Conservation (phyloP, 371 early-diverging fungal species). For the Funneliformis caledonium region DNA sequence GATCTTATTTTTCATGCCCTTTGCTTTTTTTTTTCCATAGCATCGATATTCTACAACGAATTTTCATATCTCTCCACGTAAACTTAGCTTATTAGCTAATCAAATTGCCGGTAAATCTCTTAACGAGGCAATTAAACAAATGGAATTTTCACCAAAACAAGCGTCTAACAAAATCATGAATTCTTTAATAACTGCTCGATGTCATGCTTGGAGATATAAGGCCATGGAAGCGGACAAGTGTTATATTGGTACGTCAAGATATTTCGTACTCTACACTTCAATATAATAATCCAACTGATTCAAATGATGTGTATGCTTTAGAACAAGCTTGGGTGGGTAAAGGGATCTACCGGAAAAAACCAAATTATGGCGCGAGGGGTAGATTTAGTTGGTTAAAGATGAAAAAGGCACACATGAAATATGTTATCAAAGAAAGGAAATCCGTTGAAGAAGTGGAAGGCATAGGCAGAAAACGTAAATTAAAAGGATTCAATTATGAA, state of each 20-base stretch:
- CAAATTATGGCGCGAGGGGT: constrained; percentile 81
- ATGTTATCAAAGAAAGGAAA: constrained; percentile 69
- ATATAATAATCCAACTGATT: background rate
- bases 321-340: constrained; percentile 91
- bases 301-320: constrained; percentile 41
- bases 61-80: constrained; percentile 78
- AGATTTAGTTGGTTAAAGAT: constrained; percentile 80
- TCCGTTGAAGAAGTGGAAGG: constrained; percentile 45
- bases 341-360: constrained; percentile 71
- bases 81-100: constrained; percentile 85
- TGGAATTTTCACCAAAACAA: constrained; percentile 84
- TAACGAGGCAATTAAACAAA: constrained; percentile 83
- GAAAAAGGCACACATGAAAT: constrained; percentile 84
- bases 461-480: constrained; percentile 60
- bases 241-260: constrained; percentile 51
- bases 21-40: constrained; percentile 46
- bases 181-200: constrained; percentile 74
- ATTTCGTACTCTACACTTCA: background rate
- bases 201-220: constrained; percentile 72
- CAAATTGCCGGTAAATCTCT: constrained; percentile 80
- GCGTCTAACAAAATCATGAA: constrained; percentile 72
- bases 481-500: constrained; percentile 53
- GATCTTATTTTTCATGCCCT: background rate
- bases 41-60: constrained; percentile 72
- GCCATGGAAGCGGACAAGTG: constrained; percentile 68